Conservation (phyloP, 2,329 filamentous ascomycete species). For the Chalara sp. region DNA sequence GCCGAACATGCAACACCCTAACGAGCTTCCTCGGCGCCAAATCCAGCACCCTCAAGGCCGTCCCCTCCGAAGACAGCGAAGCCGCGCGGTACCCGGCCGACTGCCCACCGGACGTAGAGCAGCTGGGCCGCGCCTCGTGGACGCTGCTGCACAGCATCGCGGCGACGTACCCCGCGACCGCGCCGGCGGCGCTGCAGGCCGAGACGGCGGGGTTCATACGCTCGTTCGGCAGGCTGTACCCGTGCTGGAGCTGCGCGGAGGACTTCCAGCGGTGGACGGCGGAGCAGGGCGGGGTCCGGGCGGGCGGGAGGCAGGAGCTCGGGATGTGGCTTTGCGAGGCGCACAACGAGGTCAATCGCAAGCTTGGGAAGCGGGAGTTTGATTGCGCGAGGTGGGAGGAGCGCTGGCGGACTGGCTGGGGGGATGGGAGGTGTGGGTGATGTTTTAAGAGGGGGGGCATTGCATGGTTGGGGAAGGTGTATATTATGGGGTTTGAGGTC, state of each 20-base stretch:
- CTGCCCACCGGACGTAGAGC: conserved; percentile 86
- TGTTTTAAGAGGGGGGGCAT: too few relatives aligned
- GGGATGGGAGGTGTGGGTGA: conserved; percentile 56
- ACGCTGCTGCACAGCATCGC: conserved; percentile 89
- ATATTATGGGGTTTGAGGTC: too few relatives aligned
- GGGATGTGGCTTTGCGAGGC: conserved; percentile 79
- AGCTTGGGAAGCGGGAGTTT: conserved; percentile 85
- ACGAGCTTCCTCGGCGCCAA: conserved; percentile 54
- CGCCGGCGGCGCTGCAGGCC: conserved; percentile 61
- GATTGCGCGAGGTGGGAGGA: conserved; percentile 90
- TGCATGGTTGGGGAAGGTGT: too few relatives aligned
- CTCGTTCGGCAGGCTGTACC: conserved; percentile 81
- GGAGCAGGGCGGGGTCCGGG: conserved; percentile 47
- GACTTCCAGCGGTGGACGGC: conserved; percentile 82
- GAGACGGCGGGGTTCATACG: conserved; percentile 74
- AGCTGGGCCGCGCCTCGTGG: conserved; percentile 83
- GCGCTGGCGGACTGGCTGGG: conserved; percentile 89
- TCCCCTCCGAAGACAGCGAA: conserved; percentile 30
- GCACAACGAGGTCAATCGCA: conserved; percentile 81
- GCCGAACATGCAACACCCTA: conserved; percentile 62
- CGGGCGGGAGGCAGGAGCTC: conserved; percentile 59
- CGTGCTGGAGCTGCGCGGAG: conserved; percentile 91
- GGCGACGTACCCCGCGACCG: conserved; percentile 71
- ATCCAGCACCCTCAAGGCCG: conserved; percentile 34
- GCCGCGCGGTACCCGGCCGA: conserved; percentile 45